A percentile compares a stretch with the other conserved stretches of the same genome.
phyloP scores from a whole-genome alignment of 2,329 filamentous ascomycete genomes.

The Venturia asperata region DNA sequence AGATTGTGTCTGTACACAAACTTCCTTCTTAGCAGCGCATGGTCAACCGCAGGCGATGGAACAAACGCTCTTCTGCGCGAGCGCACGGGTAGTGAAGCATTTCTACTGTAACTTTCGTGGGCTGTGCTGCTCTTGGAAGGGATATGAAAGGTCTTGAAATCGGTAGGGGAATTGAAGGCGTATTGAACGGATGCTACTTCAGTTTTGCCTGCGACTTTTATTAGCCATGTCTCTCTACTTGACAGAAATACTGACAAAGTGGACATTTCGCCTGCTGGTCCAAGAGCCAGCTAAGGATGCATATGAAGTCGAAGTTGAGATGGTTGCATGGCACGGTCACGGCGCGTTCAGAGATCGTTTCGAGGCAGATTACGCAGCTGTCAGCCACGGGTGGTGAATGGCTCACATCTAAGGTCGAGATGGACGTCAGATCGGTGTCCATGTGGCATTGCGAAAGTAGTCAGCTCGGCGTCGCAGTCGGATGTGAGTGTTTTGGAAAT shows the following conservation, averaged over 20 bases:
- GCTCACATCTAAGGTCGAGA: not conserved
- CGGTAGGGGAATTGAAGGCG: constrained; percentile 47
- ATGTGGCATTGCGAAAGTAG: constrained; percentile 2
- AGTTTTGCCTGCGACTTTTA: constrained; percentile 39
- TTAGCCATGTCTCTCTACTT: not conserved
- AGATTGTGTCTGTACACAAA: constrained; percentile 64
- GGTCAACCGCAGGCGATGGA: constrained; percentile 8
- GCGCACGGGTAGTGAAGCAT: constrained; percentile 21
- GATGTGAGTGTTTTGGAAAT: no score
- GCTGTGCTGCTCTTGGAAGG: constrained; percentile 26
- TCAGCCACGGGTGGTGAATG: constrained; percentile 26
- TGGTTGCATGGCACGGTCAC: constrained; percentile 72
- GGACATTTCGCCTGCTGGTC: constrained; percentile 62
- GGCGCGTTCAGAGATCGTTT: constrained; percentile 63
- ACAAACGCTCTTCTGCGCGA: constrained; percentile 26
- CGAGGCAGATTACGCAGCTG: constrained; percentile 83
- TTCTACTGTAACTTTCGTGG: constrained; percentile 11
- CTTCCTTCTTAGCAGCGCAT: constrained; percentile 54
- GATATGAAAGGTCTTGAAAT: constrained; percentile 54
- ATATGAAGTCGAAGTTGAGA: constrained; percentile 75
- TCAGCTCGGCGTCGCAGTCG: no score
- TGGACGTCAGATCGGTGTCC: not conserved
- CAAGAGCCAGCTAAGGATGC: constrained; percentile 74
- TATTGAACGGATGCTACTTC: constrained; percentile 57
- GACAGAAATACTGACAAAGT: constrained; percentile 55